These are phyloP conservation scores for Amaranthus cruentus DNA, from an alignment of 148 eudicot genomes.

Conservation along the genomic window DNA sequence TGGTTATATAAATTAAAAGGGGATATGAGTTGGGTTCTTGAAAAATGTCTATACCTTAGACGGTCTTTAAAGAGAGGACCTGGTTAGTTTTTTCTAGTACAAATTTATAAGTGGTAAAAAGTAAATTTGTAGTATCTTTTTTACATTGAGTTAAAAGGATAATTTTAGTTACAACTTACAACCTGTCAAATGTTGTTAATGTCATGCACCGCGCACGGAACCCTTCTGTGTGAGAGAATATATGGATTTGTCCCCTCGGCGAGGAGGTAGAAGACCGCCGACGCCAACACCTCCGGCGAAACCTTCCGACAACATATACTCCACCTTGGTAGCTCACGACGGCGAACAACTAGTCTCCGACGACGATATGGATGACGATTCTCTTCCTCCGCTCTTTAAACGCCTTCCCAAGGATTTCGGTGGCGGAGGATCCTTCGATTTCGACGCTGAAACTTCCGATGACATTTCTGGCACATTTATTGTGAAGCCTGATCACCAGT, in stretches of 20 bases:
- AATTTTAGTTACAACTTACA: too few relatives aligned
- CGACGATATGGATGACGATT: constrained; percentile 50
- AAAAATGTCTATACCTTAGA: too few relatives aligned
- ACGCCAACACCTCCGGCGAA: constrained; percentile 23
- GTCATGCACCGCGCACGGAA: too few relatives aligned
- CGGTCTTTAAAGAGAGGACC: too few relatives aligned
- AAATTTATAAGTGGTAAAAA: too few relatives aligned
- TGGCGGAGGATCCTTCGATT: constrained; percentile 39
- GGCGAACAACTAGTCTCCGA: constrained; percentile 28
- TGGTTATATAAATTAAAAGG: too few relatives aligned
- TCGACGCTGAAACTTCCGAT: constrained; percentile 35
- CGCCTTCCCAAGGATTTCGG: constrained; percentile 97
- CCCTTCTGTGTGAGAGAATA: neutral
- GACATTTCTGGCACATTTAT: constrained; percentile 65
- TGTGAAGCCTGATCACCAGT: constrained; percentile 34
- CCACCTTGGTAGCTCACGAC: constrained; percentile 44
- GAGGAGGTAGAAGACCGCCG: constrained; percentile 38
- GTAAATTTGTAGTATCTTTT: too few relatives aligned
- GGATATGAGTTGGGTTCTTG: too few relatives aligned
- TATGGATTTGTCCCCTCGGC: constrained; percentile 58
- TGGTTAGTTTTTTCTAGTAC: too few relatives aligned
- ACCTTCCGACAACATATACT: constrained; percentile 46
- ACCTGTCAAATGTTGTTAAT: too few relatives aligned
- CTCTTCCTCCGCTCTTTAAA: constrained; percentile 84
- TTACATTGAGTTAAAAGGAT: too few relatives aligned